phyloP scores from a whole-genome alignment of 768 basidiomycete genomes.

The Hebeloma cylindrosporum region DNA sequence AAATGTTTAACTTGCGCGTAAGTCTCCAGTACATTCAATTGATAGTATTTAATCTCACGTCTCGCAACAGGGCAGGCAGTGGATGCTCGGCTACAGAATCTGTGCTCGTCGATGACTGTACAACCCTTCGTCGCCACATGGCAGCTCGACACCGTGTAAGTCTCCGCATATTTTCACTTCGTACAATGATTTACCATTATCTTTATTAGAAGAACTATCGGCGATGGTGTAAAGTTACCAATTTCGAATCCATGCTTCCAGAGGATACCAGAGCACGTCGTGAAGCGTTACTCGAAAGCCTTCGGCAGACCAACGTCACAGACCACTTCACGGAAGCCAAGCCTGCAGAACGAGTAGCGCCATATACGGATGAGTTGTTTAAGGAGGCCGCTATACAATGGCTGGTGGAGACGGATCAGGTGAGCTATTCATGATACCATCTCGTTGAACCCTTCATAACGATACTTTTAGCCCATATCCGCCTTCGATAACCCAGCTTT shows the following conservation, averaged over 20 bases:
- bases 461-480: conserved; percentile 7
- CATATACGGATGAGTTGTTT: conserved; percentile 15
- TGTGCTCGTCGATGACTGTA: conserved; percentile 1
- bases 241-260: conserved; percentile 20
- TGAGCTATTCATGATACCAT: not conserved
- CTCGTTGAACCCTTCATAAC: not conserved
- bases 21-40: not conserved
- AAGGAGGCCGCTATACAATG: conserved; percentile 17
- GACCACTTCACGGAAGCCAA: conserved; percentile 10
- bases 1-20: not conserved
- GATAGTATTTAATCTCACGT: not conserved
- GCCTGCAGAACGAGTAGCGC: conserved; percentile 1
- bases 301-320: conserved; percentile 12
- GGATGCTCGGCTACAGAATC: conserved; percentile 1
- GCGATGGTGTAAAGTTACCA: conserved; percentile 14
- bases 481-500: conserved; percentile 30
- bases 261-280: conserved; percentile 10
- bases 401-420: conserved; percentile 17
- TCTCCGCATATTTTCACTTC: not conserved
- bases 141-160: conserved; percentile 7
- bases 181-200: not conserved
- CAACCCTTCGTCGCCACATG: conserved; percentile 13
- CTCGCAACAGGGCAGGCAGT: not conserved
- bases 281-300: not conserved
- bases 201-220: conserved; percentile 1